Base-by-base conservation (phyloP, 2,329 filamentous ascomycete species). In the Dothideomycetes sp. region DNA sequence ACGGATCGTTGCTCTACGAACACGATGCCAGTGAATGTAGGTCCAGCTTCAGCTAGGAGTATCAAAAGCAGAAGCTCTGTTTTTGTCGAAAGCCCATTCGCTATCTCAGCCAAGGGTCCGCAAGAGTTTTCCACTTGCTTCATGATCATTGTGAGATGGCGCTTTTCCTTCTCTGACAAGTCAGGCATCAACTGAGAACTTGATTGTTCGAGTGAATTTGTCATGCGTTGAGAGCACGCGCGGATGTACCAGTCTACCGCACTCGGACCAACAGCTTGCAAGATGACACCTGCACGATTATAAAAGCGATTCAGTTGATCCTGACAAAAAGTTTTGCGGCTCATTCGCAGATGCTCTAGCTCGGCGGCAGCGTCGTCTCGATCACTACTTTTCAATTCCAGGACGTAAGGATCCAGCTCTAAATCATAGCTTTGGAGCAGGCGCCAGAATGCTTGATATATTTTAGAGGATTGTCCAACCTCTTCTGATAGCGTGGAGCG, bases 1-100 rank as follows among this genome's bases (percentile, higher is more conserved):
- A 58, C 62, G 4, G 59, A 62, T 31, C 65, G 47, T 45, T 69
- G 63, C 39, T 69, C 58, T 4, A 67, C 63, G 42, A 70, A 70
- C 1, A 70, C 52, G 4, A 71, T 52, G 3, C 63, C 64, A 11
- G 61, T 61, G 22, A 65, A 61, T 0, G 47, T 46, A 5, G 45
- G 19, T 5, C 40, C 43, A 11, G 53, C 51, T 45, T 67, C 58
- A 3, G 48, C 39, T 4, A 54, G 45, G 5, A 69, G 51, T 9
- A 63, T 44, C 4, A 62, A 48, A 32, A 56, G 24, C 4, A 67
- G 54, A 24, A 43, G 17, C 18, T 38, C 29, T 15, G 48, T 49
- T 38, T 56, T 57, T 12, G 46, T 18, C 14, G 33, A 16, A n/a
- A 35, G 17, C 5, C n/a, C n/a, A 33, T 14, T n/a, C n/a, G n/a